These are phyloP conservation scores for Rhododendron henanense DNA, from an alignment of 148 eudicot genomes.

Conservation along the genomic window DNA sequence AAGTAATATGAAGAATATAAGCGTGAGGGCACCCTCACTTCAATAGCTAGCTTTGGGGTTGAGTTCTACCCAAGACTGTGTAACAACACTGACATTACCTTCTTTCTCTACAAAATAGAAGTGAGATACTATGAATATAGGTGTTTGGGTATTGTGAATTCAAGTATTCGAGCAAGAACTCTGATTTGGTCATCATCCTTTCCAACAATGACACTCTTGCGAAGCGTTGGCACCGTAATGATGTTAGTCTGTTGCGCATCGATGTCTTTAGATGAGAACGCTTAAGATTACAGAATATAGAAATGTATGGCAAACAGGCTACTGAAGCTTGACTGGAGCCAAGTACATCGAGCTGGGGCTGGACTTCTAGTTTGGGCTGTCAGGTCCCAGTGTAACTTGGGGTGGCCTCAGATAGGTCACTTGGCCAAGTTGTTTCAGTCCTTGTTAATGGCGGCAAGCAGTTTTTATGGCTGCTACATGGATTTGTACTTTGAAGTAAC, in stretches of 20 bases:
- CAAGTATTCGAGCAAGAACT: neutral
- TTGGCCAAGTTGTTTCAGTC: neutral
- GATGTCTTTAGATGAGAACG: neutral
- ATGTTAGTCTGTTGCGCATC: neutral
- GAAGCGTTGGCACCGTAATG: neutral
- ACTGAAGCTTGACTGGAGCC: neutral
- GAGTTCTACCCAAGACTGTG: too few relatives aligned
- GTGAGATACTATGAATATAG: neutral
- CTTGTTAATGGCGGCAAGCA: neutral
- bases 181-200: neutral
- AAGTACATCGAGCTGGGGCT: neutral
- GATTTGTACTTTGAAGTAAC: neutral
- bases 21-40: too few relatives aligned
- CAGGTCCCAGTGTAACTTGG: neutral
- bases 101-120: neutral
- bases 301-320: neutral
- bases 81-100: neutral
- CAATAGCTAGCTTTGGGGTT: too few relatives aligned
- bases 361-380: neutral
- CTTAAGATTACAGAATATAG: neutral
- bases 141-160: neutral
- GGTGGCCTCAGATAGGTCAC: neutral
- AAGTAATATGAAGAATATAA: too few relatives aligned
- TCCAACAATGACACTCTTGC: neutral
- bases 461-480: slow-evolving; percentile 2